Percentiles rank a stretch among this genome's conserved stretches.
phyloP scores from a whole-genome alignment of 805 yeast genomes.

The Candida alai region DNA sequence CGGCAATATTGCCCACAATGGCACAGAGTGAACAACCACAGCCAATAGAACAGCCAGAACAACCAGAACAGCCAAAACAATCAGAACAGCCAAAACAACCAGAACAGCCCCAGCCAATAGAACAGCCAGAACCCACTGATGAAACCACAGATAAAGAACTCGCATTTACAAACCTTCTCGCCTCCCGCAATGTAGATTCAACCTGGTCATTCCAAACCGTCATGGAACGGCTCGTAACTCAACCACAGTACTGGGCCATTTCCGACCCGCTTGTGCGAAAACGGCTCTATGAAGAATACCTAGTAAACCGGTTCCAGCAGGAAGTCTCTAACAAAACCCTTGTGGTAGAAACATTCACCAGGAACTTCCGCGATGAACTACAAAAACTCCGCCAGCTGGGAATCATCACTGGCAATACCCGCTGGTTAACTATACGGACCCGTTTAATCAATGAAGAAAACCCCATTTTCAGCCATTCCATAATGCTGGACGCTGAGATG shows the following conservation, averaged over 20 bases:
- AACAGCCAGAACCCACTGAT: conserved; percentile 3
- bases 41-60: too few species aligned
- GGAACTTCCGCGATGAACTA: conserved; percentile 49
- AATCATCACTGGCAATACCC: conserved; percentile 50
- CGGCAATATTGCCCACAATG: conserved; percentile 19
- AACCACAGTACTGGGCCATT: conserved; percentile 66
- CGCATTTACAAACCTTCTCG: conserved; percentile 51
- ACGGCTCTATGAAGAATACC: conserved; percentile 59
- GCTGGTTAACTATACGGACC: conserved; percentile 61
- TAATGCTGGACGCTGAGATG: conserved; percentile 55
- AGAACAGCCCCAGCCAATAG: too few species aligned
- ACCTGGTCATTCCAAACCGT: conserved; percentile 73
- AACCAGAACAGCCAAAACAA: too few species aligned
- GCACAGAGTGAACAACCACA: conserved; percentile 16
- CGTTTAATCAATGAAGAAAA: conserved; percentile 53
- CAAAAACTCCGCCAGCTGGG: conserved; percentile 26
- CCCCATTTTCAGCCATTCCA: conserved; percentile 59
- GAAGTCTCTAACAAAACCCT: conserved; percentile 52
- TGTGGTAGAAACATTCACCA: conserved; percentile 52
- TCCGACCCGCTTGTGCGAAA: conserved; percentile 59
- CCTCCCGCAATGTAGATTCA: conserved; percentile 56
- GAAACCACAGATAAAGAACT: conserved; percentile 34
- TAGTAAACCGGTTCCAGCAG: conserved; percentile 38
- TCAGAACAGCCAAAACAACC: too few species aligned
- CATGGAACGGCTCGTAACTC: conserved; percentile 52